phyloP scores from a whole-genome alignment of 805 yeast genomes.

The Saturnispora gosingensis region DNA sequence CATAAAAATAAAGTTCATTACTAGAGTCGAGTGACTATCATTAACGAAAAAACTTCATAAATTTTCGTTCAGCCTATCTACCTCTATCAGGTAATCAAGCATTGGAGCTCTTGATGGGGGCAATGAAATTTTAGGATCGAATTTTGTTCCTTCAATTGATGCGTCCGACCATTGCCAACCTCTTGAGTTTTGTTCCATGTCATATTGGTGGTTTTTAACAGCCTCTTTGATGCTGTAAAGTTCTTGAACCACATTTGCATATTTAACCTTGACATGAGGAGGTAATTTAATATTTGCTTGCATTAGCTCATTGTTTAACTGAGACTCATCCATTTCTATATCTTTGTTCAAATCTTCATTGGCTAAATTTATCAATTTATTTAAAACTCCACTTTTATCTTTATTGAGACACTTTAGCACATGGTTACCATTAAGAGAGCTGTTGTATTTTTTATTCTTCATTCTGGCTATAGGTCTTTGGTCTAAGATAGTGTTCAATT shows the following conservation, averaged over 20 bases:
- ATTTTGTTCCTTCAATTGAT: not conserved
- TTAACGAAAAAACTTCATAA: not conserved
- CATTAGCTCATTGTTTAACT: not conserved
- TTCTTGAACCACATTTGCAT: constrained; percentile 5
- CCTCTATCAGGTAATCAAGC: not conserved
- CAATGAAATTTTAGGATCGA: not conserved
- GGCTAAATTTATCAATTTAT: not conserved
- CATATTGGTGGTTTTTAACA: not conserved
- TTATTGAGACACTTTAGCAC: constrained; percentile 3
- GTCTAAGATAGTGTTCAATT: not conserved
- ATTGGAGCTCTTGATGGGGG: constrained; percentile 1
- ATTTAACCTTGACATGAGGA: not conserved
- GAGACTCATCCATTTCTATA: not conserved
- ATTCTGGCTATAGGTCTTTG: not conserved
- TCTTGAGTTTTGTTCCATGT: not conserved
- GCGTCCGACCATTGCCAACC: constrained; percentile 4
- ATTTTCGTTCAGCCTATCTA: not conserved
- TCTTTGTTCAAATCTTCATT: not conserved
- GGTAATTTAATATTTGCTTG: constrained; percentile 2
- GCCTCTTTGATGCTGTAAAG: not conserved
- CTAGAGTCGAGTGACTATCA: not conserved
- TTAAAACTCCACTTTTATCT: not conserved
- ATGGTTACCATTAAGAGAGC: not conserved
- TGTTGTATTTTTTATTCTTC: not conserved
- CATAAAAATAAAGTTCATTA: not conserved